Evolutionary conservation across 345 rosid genomes (phyloP).

Genomic region (Dovyalis caffra): DNA sequence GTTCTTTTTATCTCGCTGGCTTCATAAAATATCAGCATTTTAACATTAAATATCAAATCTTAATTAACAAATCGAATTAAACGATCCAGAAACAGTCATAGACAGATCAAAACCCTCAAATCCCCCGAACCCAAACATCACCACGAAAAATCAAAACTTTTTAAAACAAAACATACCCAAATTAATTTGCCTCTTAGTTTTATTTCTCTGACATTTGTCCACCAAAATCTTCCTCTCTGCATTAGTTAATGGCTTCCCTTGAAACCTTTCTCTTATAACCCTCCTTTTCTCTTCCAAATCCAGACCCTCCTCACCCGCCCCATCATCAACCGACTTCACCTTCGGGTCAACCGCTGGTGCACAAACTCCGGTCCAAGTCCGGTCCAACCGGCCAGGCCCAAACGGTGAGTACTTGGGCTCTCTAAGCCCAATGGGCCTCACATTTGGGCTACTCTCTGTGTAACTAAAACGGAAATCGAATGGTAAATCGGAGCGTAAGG

Average conservation of each 20-base stretch:
- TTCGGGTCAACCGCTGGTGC: conserved; percentile 75
- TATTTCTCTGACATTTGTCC: conserved; percentile 61
- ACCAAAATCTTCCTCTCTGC: conserved; percentile 83
- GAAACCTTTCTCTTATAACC: conserved; percentile 53
- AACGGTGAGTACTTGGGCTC: conserved; percentile 96
- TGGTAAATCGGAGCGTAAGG: conserved; percentile 54
- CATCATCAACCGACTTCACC: conserved; percentile 63
- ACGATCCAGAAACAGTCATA: too few species aligned
- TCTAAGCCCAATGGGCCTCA: conserved; percentile 82
- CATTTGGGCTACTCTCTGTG: conserved; percentile 69
- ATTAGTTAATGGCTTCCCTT: conserved; percentile 58
- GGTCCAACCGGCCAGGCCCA: conserved; percentile 73
- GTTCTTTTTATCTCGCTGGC: too few species aligned
- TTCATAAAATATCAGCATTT: too few species aligned
- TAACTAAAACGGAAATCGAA: conserved; percentile 89
- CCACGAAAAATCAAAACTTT: background rate
- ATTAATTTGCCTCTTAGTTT: conserved; percentile 70
- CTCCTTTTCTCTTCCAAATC: conserved; percentile 76
- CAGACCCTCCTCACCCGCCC: conserved; percentile 42
- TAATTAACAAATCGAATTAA: too few species aligned
- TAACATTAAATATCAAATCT: too few species aligned
- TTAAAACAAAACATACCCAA: conserved; percentile 38
- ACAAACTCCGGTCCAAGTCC: conserved; percentile 88
- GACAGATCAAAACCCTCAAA: too few species aligned
- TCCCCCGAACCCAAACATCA: background rate